Evolutionary conservation across 192 early-diverging fungal genomes (phyloP).

Genomic region (Coemansia javaensis): DNA sequence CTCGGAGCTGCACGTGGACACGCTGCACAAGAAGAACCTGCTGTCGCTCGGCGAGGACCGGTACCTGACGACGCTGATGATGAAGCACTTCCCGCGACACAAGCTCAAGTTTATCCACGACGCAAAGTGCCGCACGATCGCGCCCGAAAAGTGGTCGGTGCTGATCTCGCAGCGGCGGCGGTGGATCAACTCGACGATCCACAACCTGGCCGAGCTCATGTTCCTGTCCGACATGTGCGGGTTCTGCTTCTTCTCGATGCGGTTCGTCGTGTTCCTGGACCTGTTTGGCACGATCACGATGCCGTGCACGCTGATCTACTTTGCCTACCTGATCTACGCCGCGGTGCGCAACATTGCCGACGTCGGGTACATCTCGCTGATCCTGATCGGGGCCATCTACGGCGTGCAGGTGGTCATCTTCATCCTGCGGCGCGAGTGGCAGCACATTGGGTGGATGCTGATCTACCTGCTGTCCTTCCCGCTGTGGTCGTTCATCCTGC

Average conservation of each 20-base stretch:
- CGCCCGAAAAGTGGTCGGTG: conserved; percentile 83
- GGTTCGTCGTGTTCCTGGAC: conserved; percentile 94
- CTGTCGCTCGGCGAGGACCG: conserved; percentile 95
- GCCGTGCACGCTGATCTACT: conserved; percentile 80
- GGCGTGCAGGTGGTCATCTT: conserved; percentile 86
- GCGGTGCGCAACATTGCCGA: conserved; percentile 57
- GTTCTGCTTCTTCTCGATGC: conserved; percentile 97
- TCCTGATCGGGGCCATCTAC: conserved; percentile 79
- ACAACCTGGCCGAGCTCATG: conserved; percentile 90
- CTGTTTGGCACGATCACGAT: conserved; percentile 76
- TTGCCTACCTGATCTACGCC: conserved; percentile 74
- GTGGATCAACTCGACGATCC: conserved; percentile 99
- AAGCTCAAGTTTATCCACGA: conserved; percentile 89
- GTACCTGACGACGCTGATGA: conserved; percentile 94
- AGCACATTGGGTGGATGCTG: conserved; percentile 77
- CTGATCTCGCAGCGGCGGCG: conserved; percentile 92
- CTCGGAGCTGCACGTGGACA: conserved; percentile 82
- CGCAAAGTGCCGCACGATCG: conserved; percentile 83
- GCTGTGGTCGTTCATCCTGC: conserved; percentile 84
- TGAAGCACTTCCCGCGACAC: conserved; percentile 94
- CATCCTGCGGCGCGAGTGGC: conserved; percentile 71
- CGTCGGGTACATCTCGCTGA: conserved; percentile 75
- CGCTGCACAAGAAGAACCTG: conserved; percentile 98
- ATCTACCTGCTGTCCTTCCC: conserved; percentile 87
- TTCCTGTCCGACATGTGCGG: conserved; percentile 86